Percentiles rank a stretch among this genome's conserved stretches.
Conservation (phyloP, 768 basidiomycete species). For the Clavaria fumosa region DNA sequence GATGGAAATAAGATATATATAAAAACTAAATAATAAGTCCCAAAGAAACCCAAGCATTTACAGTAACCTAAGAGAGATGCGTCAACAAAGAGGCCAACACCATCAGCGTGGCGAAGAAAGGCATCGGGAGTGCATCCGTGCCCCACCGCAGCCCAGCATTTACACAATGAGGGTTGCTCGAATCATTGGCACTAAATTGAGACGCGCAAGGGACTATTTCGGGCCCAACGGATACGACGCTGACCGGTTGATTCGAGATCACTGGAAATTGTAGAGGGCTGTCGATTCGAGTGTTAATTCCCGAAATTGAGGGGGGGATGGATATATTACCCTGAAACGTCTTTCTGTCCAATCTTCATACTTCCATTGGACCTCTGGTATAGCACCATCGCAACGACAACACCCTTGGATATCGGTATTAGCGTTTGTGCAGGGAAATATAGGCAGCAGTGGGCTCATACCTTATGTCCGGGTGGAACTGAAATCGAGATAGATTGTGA, state of each 20-base stretch:
- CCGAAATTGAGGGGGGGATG: background rate
- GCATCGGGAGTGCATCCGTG: no score
- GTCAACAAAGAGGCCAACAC: no score
- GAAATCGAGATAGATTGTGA: background rate
- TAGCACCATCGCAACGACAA: background rate
- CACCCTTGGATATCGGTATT: background rate
- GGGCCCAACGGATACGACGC: background rate
- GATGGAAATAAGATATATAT: no score
- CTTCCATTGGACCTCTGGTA: background rate
- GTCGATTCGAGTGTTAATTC: background rate
- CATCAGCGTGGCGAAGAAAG: no score
- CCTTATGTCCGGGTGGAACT: conserved; percentile 1
- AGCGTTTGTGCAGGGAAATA: background rate
- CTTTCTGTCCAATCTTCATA: background rate
- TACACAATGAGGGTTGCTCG: conserved; percentile 1
- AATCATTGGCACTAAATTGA: conserved; percentile 1
- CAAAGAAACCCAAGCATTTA: no score
- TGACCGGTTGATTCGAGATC: background rate
- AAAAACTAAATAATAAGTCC: no score
- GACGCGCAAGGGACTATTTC: conserved; percentile 1
- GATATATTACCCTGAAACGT: background rate
- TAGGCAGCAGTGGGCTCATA: background rate
- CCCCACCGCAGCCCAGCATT: background rate
- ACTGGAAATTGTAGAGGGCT: background rate
- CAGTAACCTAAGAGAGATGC: no score